Evolutionary conservation across 768 basidiomycete genomes (phyloP), one percentile per base, ranked within the genome.

Genomic region (Filobasidium wieringae): DNA sequence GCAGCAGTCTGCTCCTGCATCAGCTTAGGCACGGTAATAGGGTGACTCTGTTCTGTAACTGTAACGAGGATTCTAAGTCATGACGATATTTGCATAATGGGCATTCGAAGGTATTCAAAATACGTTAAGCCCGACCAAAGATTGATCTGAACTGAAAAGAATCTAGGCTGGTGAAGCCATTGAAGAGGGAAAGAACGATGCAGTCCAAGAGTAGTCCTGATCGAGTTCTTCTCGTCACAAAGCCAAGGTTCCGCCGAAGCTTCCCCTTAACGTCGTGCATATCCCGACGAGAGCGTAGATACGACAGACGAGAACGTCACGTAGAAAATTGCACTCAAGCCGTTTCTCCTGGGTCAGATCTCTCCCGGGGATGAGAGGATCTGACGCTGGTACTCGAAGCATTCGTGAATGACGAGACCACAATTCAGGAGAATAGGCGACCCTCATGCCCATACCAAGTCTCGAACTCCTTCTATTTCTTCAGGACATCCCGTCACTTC

Each of bases 181-280:
- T 68, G 51, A 59, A 43, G 55, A 55, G 15, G 32, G 26, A 19
- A 29, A 36, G 61, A 56, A 47, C 34, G 57, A 47, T 63, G 68
- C 72, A 73, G 72, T 60, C 68, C 68, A 70, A 73, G 72, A 73
- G 70, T 71, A 73, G 72, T 73, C 72, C 72, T 73, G 72, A 73
- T 73, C 68, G 72, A 73, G 72, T 73, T 73, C 66, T 70, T 69
- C 56, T 49, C 56, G 39, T 33, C 32, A 43, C 40, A n/a, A n/a
- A n/a, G n/a, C n/a, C n/a, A n/a, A n/a, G n/a, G n/a, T n/a, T n/a
- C n/a, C n/a, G n/a, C 55, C 43, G 30, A 26, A 56, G 29, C 43
- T 27, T 45, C 40, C 56, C 50, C 49, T 50, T 43, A 45, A 27
- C 34, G 47, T 14, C 43, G 22, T 47, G 50, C 47, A 31, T 50